Base-by-base conservation (phyloP, 208 protist species). In the Vickermania spadyakhi region DNA sequence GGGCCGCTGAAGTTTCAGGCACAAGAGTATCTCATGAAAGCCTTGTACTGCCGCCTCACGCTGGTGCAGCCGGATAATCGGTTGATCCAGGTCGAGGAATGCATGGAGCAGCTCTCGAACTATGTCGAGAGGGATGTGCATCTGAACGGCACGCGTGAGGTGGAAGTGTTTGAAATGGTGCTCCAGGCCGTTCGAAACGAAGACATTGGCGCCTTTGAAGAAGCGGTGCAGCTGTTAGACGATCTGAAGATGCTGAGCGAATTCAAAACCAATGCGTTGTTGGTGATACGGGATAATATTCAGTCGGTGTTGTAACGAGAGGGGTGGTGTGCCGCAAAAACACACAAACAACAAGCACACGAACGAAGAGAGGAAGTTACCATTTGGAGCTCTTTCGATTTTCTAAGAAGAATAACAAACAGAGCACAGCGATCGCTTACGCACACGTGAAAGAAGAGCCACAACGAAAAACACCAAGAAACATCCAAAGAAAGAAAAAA, bases 281-380 rank as follows among this genome's bases (percentile, higher is more conserved):
- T 95, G 13, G 81, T 84, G 25, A 70, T 91, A 28, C 89, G 89
- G 55, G 66, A 88, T 58, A 93, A 95, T 66, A 84, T 95, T 70
- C 80, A 92, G 45, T 83, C 72, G 36, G 66, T 91, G 42, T 60
- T 72, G 56, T 90, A 58, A 79, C 11, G n/a, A 55, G n/a, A n/a
- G n/a, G n/a, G n/a, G n/a, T n/a, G n/a, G n/a, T n/a, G n/a, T n/a
- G n/a, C n/a, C n/a, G 30, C 7, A 18, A 63, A 41, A 13, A 65
- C 7, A 65, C n/a, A 63, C 14, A 57, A 63, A 61, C n/a, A n/a
- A n/a, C n/a, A n/a, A n/a, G n/a, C n/a, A n/a, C n/a, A n/a, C n/a
- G n/a, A n/a, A n/a, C n/a, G n/a, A n/a, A n/a, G n/a, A n/a, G n/a
- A n/a, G n/a, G n/a, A n/a, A n/a, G n/a, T n/a, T n/a, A n/a, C n/a